Evolutionary conservation across 768 basidiomycete genomes (phyloP).

Genomic region (Lyophyllum decastes): DNA sequence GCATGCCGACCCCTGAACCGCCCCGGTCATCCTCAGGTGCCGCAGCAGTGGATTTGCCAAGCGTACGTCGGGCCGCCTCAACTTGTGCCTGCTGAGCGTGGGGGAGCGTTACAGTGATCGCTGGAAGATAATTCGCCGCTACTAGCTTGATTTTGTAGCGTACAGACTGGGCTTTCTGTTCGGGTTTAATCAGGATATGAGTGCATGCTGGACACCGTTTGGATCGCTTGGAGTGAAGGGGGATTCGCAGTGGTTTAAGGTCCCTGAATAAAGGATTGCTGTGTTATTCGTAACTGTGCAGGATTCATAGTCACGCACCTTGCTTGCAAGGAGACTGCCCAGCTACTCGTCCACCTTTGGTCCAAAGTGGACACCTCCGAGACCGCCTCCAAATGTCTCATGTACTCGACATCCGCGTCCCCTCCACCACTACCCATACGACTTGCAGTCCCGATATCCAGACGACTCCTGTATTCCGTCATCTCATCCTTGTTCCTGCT

Average conservation of each 20-base stretch:
- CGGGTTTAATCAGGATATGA: constrained; percentile 97
- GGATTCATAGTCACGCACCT: constrained; percentile 44
- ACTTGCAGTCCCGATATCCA: constrained; percentile 62
- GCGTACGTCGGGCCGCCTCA: constrained; percentile 43
- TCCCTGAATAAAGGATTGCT: constrained; percentile 49
- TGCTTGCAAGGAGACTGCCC: constrained; percentile 66
- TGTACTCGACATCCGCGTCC: constrained; percentile 69
- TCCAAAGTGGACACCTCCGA: constrained; percentile 71
- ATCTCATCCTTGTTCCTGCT: constrained; percentile 76
- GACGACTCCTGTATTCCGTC: constrained; percentile 71
- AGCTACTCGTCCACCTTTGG: constrained; percentile 81
- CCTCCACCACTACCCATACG: constrained; percentile 58
- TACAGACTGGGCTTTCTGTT: constrained; percentile 93
- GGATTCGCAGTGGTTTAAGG: constrained; percentile 85
- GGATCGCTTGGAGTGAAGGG: constrained; percentile 89
- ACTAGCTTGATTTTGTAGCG: constrained; percentile 98
- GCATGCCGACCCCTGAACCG: constrained; percentile 42
- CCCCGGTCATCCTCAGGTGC: constrained; percentile 41
- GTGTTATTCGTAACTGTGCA: not conserved
- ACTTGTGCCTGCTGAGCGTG: constrained; percentile 46
- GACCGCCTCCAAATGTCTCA: constrained; percentile 62
- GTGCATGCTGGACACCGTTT: constrained; percentile 94
- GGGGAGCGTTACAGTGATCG: constrained; percentile 73
- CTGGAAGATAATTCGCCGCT: constrained; percentile 91
- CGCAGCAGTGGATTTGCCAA: constrained; percentile 40